Base-by-base conservation (phyloP, 1,284 basidiomycete genomes). In the Meira miltonrushii region DNA sequence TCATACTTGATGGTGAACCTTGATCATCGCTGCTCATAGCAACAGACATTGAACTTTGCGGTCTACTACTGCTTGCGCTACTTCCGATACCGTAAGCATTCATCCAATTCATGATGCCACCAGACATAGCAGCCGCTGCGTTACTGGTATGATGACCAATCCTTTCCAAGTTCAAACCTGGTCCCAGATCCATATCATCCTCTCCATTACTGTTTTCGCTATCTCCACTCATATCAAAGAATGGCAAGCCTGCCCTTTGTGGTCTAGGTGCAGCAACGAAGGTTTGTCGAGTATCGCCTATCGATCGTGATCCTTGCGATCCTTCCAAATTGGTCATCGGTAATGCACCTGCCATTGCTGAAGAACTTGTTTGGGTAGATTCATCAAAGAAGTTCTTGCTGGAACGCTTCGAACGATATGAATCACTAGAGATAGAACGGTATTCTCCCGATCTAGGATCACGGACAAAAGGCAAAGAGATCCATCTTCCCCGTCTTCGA, bases 91-190 rank as follows among this genome's bases (percentile, higher is more conserved):
- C 28, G 28, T 33, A 33, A 17, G 62, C 61, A 2, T 67, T 64
- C 60, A 69, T 63, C 65, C 69, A 23, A 69, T 8, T 67, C 65
- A 11, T 69, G 39, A 37, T 66, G 1, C 65, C 67, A n/a, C 15
- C 17, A 23, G 50, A 13, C 23, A 17, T 44, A 4, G 43, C 17
- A 25, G 43, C 17, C 3, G 43, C 43, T 4, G 21, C 51, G 17
- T 25, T 53, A 25, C 51, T 33, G 17, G 46, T 17, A 12, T 23
- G 12, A 13, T 48, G 17, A 23, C 21, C 21, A n/a, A 48, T 13
- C 23, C 46, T 12, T 48, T 47, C 40, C n/a, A 40, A 12, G 23
- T 46, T 46, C 19, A 43, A 38, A 12, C 25, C 55, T n/a, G 25
- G 40, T 5, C 28, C 28, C 46, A 46, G 25, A 39, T 55, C 54